Evolutionary conservation across 169 alveolate genomes (phyloP), one percentile per base, ranked within the genome.

Genomic region (Cryptosporidium tyzzeri): DNA sequence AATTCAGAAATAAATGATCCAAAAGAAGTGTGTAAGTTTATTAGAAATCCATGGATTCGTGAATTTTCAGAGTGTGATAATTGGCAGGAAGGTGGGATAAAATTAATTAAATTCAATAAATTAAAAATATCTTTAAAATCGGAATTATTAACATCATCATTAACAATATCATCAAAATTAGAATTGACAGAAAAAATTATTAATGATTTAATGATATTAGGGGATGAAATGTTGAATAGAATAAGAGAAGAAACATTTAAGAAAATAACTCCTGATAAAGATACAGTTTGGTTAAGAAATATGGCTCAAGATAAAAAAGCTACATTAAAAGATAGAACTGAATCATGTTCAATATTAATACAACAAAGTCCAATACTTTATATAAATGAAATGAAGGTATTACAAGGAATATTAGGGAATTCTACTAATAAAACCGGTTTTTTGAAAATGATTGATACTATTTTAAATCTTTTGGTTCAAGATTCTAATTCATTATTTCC

Each of bases 251-350:
- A 21, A 44, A 45, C 29, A 1, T 62, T 59, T 41, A 65, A 65
- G 50, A 80, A 39, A 16, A 37, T 41, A 23, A 41, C 74, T 44
- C 55, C 75, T 12, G 75, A 80, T 35, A 80, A 80, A 37, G 89
- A 80, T 35, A 59, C 59, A 1, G 61, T 31, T n/a, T 80, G 89
- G 89, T 18, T 80, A 23, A 62, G 89, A 41, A 65, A 59, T 4
- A 41, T 59, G 80, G 62, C 89, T 16, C 41, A 45, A 14, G 75
- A 65, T 1, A 23, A 4, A 5, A 80, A 80, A 41, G 65, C 80
- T 61, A 80, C 89, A 14, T 48, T 80, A 44, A 80, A 80, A n/a
- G 89, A 80, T 48, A 80, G 45, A 29, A 70, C 70, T 3, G 89
- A 80, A 44, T 80, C 89, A 37, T 80, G 80, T 7, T 62, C 69